Evolutionary conservation across 2,329 filamentous ascomycete genomes (phyloP).

Genomic region (Epichloe gansuensis): DNA sequence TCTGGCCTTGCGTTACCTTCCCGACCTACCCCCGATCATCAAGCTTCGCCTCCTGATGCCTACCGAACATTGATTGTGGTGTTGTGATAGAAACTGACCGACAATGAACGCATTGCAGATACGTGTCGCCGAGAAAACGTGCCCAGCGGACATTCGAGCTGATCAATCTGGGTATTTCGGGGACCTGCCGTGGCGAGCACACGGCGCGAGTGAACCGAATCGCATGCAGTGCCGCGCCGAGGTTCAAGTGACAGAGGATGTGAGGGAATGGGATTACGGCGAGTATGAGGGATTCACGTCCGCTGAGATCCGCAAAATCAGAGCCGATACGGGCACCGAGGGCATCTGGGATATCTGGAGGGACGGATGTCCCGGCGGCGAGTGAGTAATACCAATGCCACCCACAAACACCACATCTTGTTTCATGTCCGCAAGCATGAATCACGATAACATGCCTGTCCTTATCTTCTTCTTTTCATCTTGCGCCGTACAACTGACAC

Average conservation of each 20-base stretch:
- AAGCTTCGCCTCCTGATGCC: neutral
- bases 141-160: constrained; percentile 87
- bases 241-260: constrained; percentile 56
- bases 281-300: constrained; percentile 75
- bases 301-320: constrained; percentile 49
- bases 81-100: neutral
- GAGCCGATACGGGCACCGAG: constrained; percentile 42
- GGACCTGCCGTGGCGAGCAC: constrained; percentile 55
- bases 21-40: neutral
- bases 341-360: constrained; percentile 73
- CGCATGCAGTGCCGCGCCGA: constrained; percentile 41
- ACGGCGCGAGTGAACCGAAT: constrained; percentile 25
- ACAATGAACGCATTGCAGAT: constrained; percentile 32
- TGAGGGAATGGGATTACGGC: constrained; percentile 82
- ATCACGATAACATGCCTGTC: neutral
- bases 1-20: neutral
- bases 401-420: neutral
- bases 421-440: neutral
- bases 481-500: too few relatives aligned
- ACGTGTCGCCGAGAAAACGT: constrained; percentile 75
- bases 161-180: constrained; percentile 60
- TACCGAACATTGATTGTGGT: neutral
- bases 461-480: neutral
- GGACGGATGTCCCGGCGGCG: constrained; percentile 78
- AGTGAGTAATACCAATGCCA: constrained; percentile 41